These are phyloP conservation scores for Cyclostephanos tholiformis DNA, from an alignment of 108 stramenopile genomes.

Conservation along the genomic window DNA sequence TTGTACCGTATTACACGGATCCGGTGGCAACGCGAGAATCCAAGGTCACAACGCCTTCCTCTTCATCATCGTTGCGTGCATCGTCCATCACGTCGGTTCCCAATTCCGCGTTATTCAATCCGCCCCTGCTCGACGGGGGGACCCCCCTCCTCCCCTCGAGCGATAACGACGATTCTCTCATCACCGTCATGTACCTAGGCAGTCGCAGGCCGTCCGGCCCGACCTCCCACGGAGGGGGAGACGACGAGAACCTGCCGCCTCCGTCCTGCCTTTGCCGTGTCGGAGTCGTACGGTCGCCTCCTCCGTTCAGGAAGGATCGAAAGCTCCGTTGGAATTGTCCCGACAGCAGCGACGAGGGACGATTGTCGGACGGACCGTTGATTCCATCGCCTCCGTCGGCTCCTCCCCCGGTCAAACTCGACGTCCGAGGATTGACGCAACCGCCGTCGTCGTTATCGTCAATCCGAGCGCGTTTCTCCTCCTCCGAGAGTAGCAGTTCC, in stretches of 20 bases:
- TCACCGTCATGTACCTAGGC: slow-evolving; percentile 46
- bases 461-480: slow-evolving; percentile 37
- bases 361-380: background rate
- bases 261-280: background rate
- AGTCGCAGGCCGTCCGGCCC: slow-evolving; percentile 59
- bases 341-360: background rate
- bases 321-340: slow-evolving; percentile 39
- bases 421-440: background rate
- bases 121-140: background rate
- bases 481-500: slow-evolving; percentile 21
- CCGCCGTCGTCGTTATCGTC: background rate
- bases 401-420: background rate
- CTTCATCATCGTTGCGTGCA: background rate
- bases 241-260: slow-evolving; percentile 2
- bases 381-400: background rate
- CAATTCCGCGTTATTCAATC: background rate
- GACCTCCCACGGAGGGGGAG: slow-evolving; percentile 52
- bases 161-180: background rate
- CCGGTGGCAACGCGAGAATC: background rate
- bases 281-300: slow-evolving; percentile 9
- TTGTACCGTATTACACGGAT: background rate
- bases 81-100: background rate
- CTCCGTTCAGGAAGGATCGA: slow-evolving; percentile 25
- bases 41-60: background rate
- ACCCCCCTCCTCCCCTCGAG: background rate